A percentile compares a stretch with the other conserved stretches of the same genome.
Conservation (phyloP, 305 asterid genomes). For the Stenogyne calaminthoides region DNA sequence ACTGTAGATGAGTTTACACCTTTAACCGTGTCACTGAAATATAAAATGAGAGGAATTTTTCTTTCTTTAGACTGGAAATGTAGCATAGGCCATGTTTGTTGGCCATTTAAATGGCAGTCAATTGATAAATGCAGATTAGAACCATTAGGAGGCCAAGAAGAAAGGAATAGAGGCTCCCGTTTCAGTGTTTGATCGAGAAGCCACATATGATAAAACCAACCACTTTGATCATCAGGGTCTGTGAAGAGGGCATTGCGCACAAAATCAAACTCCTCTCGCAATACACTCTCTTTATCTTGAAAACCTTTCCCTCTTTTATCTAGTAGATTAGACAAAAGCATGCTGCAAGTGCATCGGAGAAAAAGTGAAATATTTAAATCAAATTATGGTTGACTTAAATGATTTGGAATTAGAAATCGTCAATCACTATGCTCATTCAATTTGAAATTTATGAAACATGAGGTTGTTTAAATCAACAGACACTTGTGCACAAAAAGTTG, state of each 20-base stretch:
- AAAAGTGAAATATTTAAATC: background rate
- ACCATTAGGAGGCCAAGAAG: conserved; percentile 85
- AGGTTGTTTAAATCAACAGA: too few species aligned
- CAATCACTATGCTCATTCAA: too few species aligned
- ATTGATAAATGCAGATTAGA: conserved; percentile 48
- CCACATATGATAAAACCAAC: conserved; percentile 97
- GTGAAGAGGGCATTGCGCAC: conserved; percentile 92
- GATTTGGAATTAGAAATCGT: background rate
- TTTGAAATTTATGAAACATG: too few species aligned
- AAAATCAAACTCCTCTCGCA: conserved; percentile 76
- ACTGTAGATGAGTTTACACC: conserved; percentile 76
- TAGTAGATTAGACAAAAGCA: conserved; percentile 44
- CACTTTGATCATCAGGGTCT: conserved; percentile 98
- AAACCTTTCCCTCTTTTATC: conserved; percentile 55
- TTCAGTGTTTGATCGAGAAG: conserved; percentile 79
- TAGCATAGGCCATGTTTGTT: conserved; percentile 29
- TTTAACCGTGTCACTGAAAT: conserved; percentile 71
- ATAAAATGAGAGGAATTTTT: conserved; percentile 66
- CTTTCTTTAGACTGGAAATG: conserved; percentile 45
- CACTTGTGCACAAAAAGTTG: too few species aligned
- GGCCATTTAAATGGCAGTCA: conserved; percentile 34
- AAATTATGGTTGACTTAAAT: conserved; percentile 12
- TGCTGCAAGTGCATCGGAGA: conserved; percentile 49
- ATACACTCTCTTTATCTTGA: conserved; percentile 53
- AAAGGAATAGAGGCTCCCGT: conserved; percentile 55